Base-by-base conservation (phyloP, 768 basidiomycete species). In the Lactarius indigo region DNA sequence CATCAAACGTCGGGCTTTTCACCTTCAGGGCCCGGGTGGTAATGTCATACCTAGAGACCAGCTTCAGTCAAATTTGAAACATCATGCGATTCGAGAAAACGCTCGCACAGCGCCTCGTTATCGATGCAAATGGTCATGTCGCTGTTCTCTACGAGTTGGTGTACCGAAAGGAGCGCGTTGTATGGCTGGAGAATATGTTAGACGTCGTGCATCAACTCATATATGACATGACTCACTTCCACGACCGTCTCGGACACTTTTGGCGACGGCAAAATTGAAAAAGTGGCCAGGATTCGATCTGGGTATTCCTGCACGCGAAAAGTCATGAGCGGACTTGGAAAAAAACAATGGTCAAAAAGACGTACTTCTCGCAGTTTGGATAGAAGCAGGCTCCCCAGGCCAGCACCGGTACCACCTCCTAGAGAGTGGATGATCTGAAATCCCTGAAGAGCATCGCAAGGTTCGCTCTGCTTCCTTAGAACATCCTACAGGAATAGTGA, bases 391-490 rank as follows among this genome's bases (percentile, higher is more conserved):
- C 87, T 88, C 44, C 94, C 94, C 50, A 96, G 76, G 20, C 94
- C 94, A 28, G 94, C 87, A 42, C 94, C 94, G 3, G 92, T 96
- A 42, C 94, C 94, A 67, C 94, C 94, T 41, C 94, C 94, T 20
- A 98, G 85, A 20, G 94, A 94, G 70, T 96, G 94, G 12, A 94
- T 76, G 57, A 95, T 76, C 72, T 96, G 94, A 74, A 96, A 94
- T 1, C 96, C 96, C 79, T 98, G 96, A 23, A 98, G 80, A 10
- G 87, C 84, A 47, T 98, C 94, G 71, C 91, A 91, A 1, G 79
- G 75, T 74, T 98, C 96, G 2, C 90, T 81, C 75, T 96, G 91
- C 72, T 80, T 85, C 69, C 96, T 84, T 10, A 94, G 72, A n/a
- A 87, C 81, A 54, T 95, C 96, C 83, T 88, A 63, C 2, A 62